Evolutionary conservation across 495 filamentous ascomycete genomes (phyloP).

Genomic region (Lichina pygmaea): DNA sequence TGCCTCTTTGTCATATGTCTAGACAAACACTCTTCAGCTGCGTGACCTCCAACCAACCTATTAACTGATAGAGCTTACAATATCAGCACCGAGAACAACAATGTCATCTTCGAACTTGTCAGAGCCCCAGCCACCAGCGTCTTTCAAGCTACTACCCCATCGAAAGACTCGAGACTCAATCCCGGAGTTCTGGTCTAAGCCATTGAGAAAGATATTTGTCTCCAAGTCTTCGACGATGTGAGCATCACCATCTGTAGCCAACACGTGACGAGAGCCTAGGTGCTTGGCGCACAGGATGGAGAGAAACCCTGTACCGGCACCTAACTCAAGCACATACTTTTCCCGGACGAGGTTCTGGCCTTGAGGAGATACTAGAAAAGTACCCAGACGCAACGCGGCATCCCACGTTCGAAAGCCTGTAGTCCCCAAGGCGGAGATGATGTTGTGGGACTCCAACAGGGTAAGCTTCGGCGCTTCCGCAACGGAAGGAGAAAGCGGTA

Average conservation of each 20-base stretch:
- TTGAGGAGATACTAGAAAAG: slow-evolving; percentile 27
- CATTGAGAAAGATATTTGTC: slow-evolving; percentile 40
- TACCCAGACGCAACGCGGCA: slow-evolving; percentile 60
- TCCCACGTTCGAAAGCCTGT: slow-evolving; percentile 89
- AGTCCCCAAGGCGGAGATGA: slow-evolving; percentile 50
- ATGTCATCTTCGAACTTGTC: too few species aligned
- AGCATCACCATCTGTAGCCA: slow-evolving; percentile 60
- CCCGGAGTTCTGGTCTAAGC: slow-evolving; percentile 16
- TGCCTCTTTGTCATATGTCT: slow-evolving; percentile 38
- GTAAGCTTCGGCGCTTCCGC: slow-evolving; percentile 13
- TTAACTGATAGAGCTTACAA: slow-evolving; percentile 9
- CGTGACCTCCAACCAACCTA: not conserved
- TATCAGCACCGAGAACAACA: slow-evolving; percentile 16
- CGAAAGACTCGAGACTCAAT: slow-evolving; percentile 23
- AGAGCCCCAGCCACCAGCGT: too few species aligned
- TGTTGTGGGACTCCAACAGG: slow-evolving; percentile 40
- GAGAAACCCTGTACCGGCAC: slow-evolving; percentile 68
- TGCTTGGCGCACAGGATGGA: slow-evolving; percentile 57
- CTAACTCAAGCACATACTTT: slow-evolving; percentile 57
- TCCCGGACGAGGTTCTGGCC: slow-evolving; percentile 19
- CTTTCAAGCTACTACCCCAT: slow-evolving; percentile 27
- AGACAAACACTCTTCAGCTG: not conserved
- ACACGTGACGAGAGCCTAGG: slow-evolving; percentile 31
- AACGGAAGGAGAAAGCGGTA: slow-evolving; percentile 11
- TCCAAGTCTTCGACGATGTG: slow-evolving; percentile 41